Conservation (phyloP, 108 stramenopile genomes). For the Fragilaria radians region DNA sequence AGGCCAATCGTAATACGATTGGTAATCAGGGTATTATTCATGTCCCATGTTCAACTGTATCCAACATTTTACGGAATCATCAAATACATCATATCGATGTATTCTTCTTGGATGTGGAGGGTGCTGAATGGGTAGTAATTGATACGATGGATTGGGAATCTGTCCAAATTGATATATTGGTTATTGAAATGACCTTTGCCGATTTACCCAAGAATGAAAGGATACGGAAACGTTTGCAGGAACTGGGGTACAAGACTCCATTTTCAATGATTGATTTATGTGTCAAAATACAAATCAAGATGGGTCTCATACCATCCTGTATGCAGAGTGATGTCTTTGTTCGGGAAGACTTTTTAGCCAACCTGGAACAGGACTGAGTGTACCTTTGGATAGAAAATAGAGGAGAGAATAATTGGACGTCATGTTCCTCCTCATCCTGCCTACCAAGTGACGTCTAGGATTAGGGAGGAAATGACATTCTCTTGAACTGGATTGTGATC, state of each 20-base stretch:
- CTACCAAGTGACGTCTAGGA: too few species aligned
- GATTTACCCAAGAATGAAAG: constrained; percentile 16
- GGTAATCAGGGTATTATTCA: neutral
- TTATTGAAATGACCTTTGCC: constrained; percentile 27
- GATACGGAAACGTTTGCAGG: neutral
- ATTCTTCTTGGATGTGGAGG: constrained; percentile 34
- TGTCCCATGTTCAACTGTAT: constrained; percentile 10
- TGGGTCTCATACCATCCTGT: too few species aligned
- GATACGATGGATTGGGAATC: constrained; percentile 45
- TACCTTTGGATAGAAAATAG: too few species aligned
- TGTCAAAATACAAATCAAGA: neutral
- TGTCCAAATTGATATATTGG: constrained; percentile 38
- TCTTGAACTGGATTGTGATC: too few species aligned
- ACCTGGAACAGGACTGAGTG: too few species aligned
- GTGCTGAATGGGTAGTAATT: constrained; percentile 34
- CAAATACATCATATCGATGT: constrained; percentile 35
- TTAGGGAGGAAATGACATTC: too few species aligned
- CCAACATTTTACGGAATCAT: constrained; percentile 18
- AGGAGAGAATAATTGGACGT: too few species aligned
- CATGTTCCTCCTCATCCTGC: too few species aligned
- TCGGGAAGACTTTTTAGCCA: too few species aligned
- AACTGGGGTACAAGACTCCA: neutral
- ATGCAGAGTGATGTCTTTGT: neutral
- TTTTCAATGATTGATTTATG: neutral
- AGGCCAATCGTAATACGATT: constrained; percentile 8